Evolutionary conservation across 2,329 filamentous ascomycete species (phyloP).

Genomic region (Cryphonectria nitschkei): DNA sequence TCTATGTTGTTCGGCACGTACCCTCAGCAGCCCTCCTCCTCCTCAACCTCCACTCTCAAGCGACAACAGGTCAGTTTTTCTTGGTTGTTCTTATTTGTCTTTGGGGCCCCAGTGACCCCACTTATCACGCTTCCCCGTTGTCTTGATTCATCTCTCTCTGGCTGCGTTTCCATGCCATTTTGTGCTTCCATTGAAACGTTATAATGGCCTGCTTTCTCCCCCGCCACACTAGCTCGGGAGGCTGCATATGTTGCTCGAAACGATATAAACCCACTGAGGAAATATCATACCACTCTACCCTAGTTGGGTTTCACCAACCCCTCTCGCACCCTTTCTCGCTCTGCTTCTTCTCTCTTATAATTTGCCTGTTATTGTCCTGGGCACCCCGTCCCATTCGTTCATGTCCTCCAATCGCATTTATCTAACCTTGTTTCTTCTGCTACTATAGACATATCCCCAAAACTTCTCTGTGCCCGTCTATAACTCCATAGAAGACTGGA

Average conservation of each 20-base stretch:
- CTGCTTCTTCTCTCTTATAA: background rate
- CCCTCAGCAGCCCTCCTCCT: slow-evolving; percentile 20
- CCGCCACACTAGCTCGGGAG: background rate
- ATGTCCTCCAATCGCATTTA: background rate
- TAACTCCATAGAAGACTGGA: slow-evolving; percentile 37
- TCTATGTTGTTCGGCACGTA: slow-evolving; percentile 27
- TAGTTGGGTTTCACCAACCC: background rate
- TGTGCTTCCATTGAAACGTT: slow-evolving; percentile 5
- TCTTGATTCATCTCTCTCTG: slow-evolving; percentile 7
- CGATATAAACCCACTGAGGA: slow-evolving; percentile 19
- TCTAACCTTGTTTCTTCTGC: background rate
- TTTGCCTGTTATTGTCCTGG: background rate
- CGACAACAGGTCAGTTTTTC: slow-evolving; percentile 30
- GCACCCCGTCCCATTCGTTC: background rate
- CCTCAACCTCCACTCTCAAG: slow-evolving; percentile 21
- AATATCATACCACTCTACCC: slow-evolving; percentile 9
- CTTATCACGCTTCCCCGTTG: slow-evolving; percentile 5
- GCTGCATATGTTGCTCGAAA: background rate
- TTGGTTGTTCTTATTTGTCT: background rate
- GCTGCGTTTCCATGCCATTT: slow-evolving; percentile 17
- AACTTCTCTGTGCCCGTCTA: slow-evolving; percentile 29
- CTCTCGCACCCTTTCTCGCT: background rate
- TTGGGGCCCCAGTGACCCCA: slow-evolving; percentile 9
- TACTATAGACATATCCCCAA: slow-evolving; percentile 18
- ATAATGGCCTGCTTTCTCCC: slow-evolving; percentile 8